Percentiles rank a stretch among this genome's conserved stretches.
Evolutionary conservation across 345 rosid genomes (phyloP).

Genomic region (Mangifera indica): DNA sequence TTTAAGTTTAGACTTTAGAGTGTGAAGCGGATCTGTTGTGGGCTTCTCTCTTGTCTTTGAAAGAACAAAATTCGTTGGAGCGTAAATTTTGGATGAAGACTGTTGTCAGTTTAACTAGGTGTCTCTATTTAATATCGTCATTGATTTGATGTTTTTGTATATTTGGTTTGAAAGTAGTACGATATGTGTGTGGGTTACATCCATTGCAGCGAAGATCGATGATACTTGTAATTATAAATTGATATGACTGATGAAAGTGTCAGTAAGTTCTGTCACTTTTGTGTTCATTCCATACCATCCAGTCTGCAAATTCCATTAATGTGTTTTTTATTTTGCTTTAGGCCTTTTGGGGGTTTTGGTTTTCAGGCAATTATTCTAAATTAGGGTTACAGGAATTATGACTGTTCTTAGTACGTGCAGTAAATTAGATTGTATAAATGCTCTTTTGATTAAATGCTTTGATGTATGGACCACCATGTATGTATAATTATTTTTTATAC

Average conservation of each 20-base stretch:
- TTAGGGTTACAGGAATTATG: background rate
- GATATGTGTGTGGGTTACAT: background rate
- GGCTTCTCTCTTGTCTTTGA: background rate
- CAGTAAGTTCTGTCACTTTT: constrained; percentile 16
- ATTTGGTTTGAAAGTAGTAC: background rate
- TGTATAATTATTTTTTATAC: constrained; percentile 3
- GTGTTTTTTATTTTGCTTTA: background rate
- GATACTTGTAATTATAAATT: background rate
- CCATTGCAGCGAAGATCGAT: constrained; percentile 4
- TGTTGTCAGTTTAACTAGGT: background rate
- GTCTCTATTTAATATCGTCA: background rate
- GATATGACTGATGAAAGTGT: background rate
- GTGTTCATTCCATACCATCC: constrained; percentile 2
- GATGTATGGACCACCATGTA: constrained; percentile 33
- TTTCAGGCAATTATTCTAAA: background rate
- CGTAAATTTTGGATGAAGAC: background rate
- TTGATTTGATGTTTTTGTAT: background rate
- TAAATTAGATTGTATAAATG: background rate
- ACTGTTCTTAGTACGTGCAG: background rate
- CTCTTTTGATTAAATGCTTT: constrained; percentile 9
- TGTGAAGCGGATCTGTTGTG: background rate
- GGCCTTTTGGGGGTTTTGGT: background rate
- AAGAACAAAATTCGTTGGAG: background rate
- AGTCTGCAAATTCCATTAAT: background rate
- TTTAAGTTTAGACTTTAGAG: background rate